Evolutionary conservation across 164 flowering plant species (phyloP).

Genomic region (Houttuynia cordata): DNA sequence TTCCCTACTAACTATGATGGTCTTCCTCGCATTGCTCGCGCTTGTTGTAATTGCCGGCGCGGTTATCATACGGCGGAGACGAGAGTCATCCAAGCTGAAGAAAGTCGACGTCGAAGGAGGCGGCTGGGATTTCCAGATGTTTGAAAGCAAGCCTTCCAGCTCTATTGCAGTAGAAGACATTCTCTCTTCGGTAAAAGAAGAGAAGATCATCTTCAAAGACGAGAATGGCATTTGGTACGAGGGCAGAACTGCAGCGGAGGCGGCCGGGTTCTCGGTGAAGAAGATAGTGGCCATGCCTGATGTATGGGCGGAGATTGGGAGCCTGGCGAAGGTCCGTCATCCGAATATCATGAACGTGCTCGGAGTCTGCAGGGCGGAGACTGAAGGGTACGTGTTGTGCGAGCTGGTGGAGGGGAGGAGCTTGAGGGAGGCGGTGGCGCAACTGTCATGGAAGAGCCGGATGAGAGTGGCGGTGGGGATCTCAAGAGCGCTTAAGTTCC

Average conservation of each 20-base stretch:
- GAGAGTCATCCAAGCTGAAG: conserved; percentile 12
- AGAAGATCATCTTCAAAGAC: conserved; percentile 28
- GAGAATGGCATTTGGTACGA: too few species aligned
- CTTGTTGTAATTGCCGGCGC: conserved; percentile 11
- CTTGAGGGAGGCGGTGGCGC: conserved; percentile 24
- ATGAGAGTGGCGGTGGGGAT: conserved; percentile 40
- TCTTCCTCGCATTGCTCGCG: conserved; percentile 18
- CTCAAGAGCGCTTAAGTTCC: conserved; percentile 37
- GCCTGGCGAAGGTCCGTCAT: conserved; percentile 36
- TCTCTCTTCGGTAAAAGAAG: conserved; percentile 20
- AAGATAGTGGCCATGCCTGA: too few species aligned
- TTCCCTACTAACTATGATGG: too few species aligned
- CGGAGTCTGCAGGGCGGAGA: conserved; percentile 39
- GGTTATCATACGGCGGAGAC: conserved; percentile 15
- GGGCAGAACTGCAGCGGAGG: too few species aligned
- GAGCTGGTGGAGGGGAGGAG: conserved; percentile 35
- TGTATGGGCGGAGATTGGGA: conserved; percentile 27
- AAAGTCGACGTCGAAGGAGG: conserved; percentile 41
- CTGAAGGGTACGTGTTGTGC: conserved; percentile 32
- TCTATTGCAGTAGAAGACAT: conserved; percentile 37
- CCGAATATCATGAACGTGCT: conserved; percentile 38
- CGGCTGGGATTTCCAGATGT: conserved; percentile 45
- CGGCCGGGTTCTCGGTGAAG: too few species aligned
- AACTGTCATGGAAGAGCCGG: conserved; percentile 41
- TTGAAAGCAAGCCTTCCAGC: conserved; percentile 26